Percentiles rank a stretch among this genome's conserved stretches.
Conservation (phyloP, 305 asterid species). For the Withania somnifera region DNA sequence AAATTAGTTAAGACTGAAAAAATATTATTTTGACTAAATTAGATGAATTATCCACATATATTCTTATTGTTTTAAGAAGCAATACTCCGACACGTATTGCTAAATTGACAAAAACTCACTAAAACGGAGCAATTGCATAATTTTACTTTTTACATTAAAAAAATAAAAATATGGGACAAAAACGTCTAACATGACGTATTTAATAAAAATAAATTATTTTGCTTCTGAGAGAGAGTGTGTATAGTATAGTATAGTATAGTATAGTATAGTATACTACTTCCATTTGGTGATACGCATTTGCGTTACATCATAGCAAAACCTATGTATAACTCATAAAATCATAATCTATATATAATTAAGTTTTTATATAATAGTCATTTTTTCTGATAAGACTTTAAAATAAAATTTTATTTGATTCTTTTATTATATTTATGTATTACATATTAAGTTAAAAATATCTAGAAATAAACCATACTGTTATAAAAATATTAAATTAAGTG, state of each 20-base stretch:
- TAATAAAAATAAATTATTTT: neutral
- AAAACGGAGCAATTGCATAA: neutral
- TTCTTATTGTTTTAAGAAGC: neutral
- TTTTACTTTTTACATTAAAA: neutral
- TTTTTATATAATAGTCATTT: neutral
- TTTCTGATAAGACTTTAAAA: neutral
- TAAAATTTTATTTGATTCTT: no score
- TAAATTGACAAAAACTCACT: neutral
- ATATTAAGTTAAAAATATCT: no score
- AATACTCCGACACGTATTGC: neutral
- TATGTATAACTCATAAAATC: no score
- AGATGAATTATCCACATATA: neutral
- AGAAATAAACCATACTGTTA: no score
- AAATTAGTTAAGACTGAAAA: no score
- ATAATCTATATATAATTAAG: no score
- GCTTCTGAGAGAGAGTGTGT: neutral
- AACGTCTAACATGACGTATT: neutral
- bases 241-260: no score
- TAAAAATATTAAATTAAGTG: neutral
- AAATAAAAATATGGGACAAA: neutral
- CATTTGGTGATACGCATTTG: no score
- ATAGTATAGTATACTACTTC: no score
- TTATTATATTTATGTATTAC: no score
- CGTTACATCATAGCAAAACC: no score
- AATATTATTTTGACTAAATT: neutral